Evolutionary conservation across 2,329 filamentous ascomycete species (phyloP).

Genomic region (Aspergillus aculeatinus): DNA sequence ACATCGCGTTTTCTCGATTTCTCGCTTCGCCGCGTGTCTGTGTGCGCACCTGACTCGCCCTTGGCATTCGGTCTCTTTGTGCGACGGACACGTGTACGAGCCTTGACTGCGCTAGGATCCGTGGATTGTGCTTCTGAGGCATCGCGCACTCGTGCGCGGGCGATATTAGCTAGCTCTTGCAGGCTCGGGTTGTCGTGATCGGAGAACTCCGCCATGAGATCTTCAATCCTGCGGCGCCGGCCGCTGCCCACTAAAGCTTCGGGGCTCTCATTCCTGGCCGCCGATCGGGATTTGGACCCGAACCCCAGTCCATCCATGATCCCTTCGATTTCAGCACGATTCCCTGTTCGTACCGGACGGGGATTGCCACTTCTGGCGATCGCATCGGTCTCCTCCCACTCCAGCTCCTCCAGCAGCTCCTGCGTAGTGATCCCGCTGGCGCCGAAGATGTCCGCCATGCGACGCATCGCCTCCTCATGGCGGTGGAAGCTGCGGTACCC

Average conservation of each 20-base stretch:
- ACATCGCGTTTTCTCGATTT: slow-evolving; percentile 24
- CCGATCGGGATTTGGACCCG: slow-evolving; percentile 15
- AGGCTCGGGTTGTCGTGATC: slow-evolving; percentile 21
- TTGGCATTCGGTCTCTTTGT: slow-evolving; percentile 26
- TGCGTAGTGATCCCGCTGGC: slow-evolving; percentile 63
- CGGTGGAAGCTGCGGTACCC: slow-evolving; percentile 71
- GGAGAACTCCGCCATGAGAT: slow-evolving; percentile 13
- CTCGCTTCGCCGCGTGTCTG: slow-evolving; percentile 22
- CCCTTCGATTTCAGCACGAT: slow-evolving; percentile 34
- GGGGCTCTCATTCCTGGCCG: slow-evolving; percentile 9
- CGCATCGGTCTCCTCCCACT: slow-evolving; percentile 43
- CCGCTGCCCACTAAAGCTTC: slow-evolving; percentile 7
- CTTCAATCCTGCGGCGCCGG: slow-evolving; percentile 15
- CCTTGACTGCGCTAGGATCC: slow-evolving; percentile 17
- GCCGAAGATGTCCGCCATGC: slow-evolving; percentile 72
- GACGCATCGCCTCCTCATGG: slow-evolving; percentile 68
- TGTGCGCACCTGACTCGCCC: slow-evolving; percentile 13
- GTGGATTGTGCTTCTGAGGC: slow-evolving; percentile 1
- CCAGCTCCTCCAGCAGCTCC: slow-evolving; percentile 56
- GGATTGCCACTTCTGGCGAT: slow-evolving; percentile 28
- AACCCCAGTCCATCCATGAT: slow-evolving; percentile 38
- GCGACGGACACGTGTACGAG: slow-evolving; percentile 28
- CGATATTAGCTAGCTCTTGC: slow-evolving; percentile 19
- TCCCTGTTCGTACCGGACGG: slow-evolving; percentile 17
- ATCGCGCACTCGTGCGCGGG: slow-evolving; percentile 22